A percentile compares a stretch with the other conserved stretches of the same genome.
phyloP scores from a whole-genome alignment of 2,329 filamentous ascomycete species.

The Fusarium citri region DNA sequence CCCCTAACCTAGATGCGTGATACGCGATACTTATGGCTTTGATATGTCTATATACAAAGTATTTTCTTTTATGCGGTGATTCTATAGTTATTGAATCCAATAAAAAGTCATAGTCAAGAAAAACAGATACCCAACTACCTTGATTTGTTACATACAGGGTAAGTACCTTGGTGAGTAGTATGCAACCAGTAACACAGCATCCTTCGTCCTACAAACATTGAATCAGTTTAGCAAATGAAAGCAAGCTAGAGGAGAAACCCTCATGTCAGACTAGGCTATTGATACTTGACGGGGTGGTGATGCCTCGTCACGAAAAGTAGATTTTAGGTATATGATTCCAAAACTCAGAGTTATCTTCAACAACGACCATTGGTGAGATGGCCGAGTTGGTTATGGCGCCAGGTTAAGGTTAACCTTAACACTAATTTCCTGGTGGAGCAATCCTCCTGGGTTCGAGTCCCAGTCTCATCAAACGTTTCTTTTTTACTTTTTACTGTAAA shows the following conservation, averaged over 20 bases:
- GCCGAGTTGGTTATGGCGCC: conserved; percentile 48
- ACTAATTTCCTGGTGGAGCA: conserved; percentile 46
- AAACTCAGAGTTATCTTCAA: rapidly evolving
- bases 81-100: neutral
- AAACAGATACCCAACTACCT: neutral
- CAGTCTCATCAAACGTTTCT: conserved; percentile 40
- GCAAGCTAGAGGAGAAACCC: neutral
- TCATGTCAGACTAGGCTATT: neutral
- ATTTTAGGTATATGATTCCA: rapidly evolving
- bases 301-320: rapidly evolving
- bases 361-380: conserved; percentile 41
- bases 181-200: neutral
- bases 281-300: neutral
- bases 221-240: neutral
- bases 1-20: neutral
- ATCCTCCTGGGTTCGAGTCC: conserved; percentile 48
- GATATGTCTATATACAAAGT: neutral
- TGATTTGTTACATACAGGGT: neutral
- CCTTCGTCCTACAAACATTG: neutral
- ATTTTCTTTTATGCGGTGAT: neutral
- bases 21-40: neutral
- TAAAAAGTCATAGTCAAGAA: neutral
- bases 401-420: conserved; percentile 47
- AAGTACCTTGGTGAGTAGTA: neutral
- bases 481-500: conserved; percentile 21